Percentiles rank a stretch among this genome's conserved stretches.
Evolutionary conservation across 2,329 filamentous ascomycete species (phyloP).

Genomic region (Alternaria novae-zelandiae): DNA sequence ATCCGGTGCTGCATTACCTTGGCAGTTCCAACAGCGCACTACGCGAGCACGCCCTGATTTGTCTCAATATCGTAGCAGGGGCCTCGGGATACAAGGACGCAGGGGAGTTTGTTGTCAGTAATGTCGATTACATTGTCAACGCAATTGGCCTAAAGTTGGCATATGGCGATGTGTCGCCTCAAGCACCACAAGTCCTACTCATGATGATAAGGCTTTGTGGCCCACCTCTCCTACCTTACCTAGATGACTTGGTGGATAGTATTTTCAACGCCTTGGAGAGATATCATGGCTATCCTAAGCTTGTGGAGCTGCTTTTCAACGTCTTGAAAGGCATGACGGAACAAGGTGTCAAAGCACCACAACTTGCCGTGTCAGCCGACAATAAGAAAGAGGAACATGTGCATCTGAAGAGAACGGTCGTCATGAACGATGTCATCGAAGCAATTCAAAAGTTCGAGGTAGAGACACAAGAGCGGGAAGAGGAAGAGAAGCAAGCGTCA

Average conservation of each 20-base stretch:
- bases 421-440: constrained; percentile 30
- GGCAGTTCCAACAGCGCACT: constrained; percentile 73
- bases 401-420: constrained; percentile 3
- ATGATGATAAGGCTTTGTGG: constrained; percentile 96
- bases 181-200: constrained; percentile 84
- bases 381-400: not conserved
- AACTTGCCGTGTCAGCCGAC: constrained; percentile 50
- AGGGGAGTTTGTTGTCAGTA: constrained; percentile 81
- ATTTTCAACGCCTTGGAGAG: constrained; percentile 94
- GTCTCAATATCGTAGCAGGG: constrained; percentile 78
- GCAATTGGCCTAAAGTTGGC: constrained; percentile 88
- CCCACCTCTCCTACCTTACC: constrained; percentile 78
- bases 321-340: constrained; percentile 84
- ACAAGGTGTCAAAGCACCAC: constrained; percentile 71
- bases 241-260: constrained; percentile 89
- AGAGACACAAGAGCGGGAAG: constrained; percentile 29
- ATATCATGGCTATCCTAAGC: constrained; percentile 87
- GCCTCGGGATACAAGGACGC: constrained; percentile 78
- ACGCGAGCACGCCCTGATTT: constrained; percentile 80
- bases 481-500: constrained; percentile 28
- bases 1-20: constrained; percentile 87
- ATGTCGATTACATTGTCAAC: constrained; percentile 96
- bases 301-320: constrained; percentile 85
- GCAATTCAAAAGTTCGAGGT: constrained; percentile 46
- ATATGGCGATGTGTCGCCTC: constrained; percentile 88